phyloP scores from a whole-genome alignment of 371 early-diverging fungal species.

The Mortierella sp. region DNA sequence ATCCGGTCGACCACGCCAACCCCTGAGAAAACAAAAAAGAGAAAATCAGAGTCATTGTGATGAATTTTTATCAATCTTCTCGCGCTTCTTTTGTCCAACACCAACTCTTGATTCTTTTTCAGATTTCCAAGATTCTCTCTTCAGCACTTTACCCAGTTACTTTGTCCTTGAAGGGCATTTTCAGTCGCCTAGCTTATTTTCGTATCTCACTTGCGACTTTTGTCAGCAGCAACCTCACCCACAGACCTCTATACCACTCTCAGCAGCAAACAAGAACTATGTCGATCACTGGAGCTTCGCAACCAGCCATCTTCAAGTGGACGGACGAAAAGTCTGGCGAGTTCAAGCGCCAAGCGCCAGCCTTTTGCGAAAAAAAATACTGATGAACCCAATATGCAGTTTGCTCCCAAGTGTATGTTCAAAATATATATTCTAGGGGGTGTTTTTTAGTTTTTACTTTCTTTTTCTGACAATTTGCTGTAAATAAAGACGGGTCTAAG shows the following conservation, averaged over 20 bases:
- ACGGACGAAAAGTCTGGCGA: constrained; percentile 82
- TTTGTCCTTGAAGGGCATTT: not conserved
- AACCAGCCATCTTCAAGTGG: constrained; percentile 75
- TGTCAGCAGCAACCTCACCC: not conserved
- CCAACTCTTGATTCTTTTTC: not conserved
- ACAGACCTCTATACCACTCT: not conserved
- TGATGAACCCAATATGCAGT: constrained; percentile 70
- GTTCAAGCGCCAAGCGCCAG: constrained; percentile 87
- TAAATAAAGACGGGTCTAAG: too few relatives aligned
- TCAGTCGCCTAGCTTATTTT: not conserved
- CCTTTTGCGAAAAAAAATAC: constrained; percentile 80
- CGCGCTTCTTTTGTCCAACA: not conserved
- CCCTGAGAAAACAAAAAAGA: not conserved
- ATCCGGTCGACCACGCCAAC: not conserved
- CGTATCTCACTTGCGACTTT: constrained; percentile 1
- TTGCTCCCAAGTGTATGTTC: constrained; percentile 77
- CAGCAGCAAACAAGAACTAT: constrained; percentile 13
- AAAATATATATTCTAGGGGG: too few relatives aligned
- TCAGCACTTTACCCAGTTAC: constrained; percentile 9
- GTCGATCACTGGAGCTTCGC: constrained; percentile 18
- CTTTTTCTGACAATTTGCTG: too few relatives aligned
- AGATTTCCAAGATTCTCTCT: constrained; percentile 15
- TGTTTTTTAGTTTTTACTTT: too few relatives aligned
- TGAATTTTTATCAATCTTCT: not conserved
- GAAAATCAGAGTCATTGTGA: not conserved